phyloP scores from a whole-genome alignment of 2,329 filamentous ascomycete species.

The Dactylellina sp. region DNA sequence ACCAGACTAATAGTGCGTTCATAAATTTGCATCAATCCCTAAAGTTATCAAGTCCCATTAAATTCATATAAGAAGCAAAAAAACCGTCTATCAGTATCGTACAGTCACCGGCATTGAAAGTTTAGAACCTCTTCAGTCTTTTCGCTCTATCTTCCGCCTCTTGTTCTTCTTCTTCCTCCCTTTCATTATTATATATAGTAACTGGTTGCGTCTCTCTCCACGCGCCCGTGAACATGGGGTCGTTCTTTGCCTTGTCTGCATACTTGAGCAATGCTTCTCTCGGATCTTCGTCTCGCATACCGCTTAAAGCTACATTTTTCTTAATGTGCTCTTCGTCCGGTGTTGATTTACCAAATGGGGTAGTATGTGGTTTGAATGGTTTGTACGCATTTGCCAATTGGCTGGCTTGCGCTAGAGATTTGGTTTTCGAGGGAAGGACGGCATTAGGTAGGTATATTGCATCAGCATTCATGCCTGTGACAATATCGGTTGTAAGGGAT shows the following conservation, averaged over 20 bases:
- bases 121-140: constrained; percentile 39
- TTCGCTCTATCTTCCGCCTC: constrained; percentile 74
- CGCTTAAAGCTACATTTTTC: constrained; percentile 86
- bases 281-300: constrained; percentile 96
- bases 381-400: constrained; percentile 37
- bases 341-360: constrained; percentile 89
- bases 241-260: constrained; percentile 89
- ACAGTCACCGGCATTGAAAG: constrained; percentile 16
- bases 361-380: constrained; percentile 84
- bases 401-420: constrained; percentile 38
- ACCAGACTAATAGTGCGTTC: too few relatives aligned
- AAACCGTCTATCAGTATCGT: constrained; percentile 19
- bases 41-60: too few relatives aligned
- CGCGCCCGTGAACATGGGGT: constrained; percentile 92
- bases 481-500: constrained; percentile 67
- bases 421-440: constrained; percentile 41
- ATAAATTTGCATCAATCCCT: too few relatives aligned
- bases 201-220: constrained; percentile 93
- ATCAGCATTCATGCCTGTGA: constrained; percentile 82
- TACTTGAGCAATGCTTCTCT: constrained; percentile 94
- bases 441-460: constrained; percentile 78
- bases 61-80: background rate
- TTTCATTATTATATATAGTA: constrained; percentile 88
- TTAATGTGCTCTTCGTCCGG: constrained; percentile 91
- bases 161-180: constrained; percentile 81